phyloP scores from a whole-genome alignment of 2,329 filamentous ascomycete genomes.

The Didymella segeticola region DNA sequence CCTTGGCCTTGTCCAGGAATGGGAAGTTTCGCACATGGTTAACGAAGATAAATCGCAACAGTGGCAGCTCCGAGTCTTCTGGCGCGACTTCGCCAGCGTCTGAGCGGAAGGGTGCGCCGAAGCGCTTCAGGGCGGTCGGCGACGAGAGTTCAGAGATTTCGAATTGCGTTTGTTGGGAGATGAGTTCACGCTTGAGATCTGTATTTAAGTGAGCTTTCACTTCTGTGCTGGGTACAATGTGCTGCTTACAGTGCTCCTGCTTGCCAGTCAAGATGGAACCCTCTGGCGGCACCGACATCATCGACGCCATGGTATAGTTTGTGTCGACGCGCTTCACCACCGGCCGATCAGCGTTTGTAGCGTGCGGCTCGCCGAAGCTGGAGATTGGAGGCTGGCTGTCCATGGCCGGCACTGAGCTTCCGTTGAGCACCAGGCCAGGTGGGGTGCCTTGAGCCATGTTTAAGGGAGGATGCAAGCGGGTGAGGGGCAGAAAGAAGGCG shows the following conservation, averaged over 20 bases:
- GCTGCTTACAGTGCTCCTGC: conserved; percentile 87
- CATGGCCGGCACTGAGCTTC: conserved; percentile 40
- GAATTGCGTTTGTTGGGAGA: conserved; percentile 85
- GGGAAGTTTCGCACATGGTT: conserved; percentile 98
- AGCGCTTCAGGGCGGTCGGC: conserved; percentile 90
- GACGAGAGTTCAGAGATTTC: conserved; percentile 95
- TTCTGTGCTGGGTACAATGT: background rate
- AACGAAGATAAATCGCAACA: conserved; percentile 96
- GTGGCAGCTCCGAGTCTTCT: conserved; percentile 89
- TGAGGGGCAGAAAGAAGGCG: conserved; percentile 10
- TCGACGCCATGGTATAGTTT: conserved; percentile 49
- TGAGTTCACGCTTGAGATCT: conserved; percentile 96
- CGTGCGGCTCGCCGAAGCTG: conserved; percentile 25
- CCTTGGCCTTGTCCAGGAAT: conserved; percentile 92
- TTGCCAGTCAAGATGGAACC: conserved; percentile 82
- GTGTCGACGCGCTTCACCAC: conserved; percentile 37
- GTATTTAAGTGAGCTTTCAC: conserved; percentile 19
- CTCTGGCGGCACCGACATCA: conserved; percentile 57
- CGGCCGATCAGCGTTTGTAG: conserved; percentile 24
- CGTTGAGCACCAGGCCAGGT: conserved; percentile 38
- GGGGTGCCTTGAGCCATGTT: conserved; percentile 37
- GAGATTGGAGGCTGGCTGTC: conserved; percentile 28
- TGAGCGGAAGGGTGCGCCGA: conserved; percentile 93
- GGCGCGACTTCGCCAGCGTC: conserved; percentile 92
- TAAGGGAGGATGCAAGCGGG: conserved; percentile 3